phyloP scores from a whole-genome alignment of 805 yeast species.

The Cephaloascus fragrans region DNA sequence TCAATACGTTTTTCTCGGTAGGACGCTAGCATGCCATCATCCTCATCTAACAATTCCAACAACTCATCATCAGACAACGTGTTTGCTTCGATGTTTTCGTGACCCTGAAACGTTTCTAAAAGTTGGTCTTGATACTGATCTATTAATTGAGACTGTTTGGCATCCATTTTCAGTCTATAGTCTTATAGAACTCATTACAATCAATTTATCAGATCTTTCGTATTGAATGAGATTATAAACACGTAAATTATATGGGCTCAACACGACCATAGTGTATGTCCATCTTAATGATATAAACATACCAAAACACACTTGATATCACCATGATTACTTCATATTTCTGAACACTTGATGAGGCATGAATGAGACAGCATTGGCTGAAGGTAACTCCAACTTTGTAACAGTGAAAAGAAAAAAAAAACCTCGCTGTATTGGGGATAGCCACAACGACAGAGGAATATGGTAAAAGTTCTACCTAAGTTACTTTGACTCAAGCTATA shows the following conservation, averaged over 20 bases:
- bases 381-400: too few species aligned
- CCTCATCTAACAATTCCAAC: slow-evolving; percentile 42
- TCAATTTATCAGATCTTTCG: neutral
- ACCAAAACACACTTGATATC: neutral
- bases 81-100: slow-evolving; percentile 13
- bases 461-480: too few species aligned
- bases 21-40: slow-evolving; percentile 28
- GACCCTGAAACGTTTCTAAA: slow-evolving; percentile 13
- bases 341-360: too few species aligned
- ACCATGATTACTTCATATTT: neutral
- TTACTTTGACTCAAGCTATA: too few species aligned
- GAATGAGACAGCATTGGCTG: too few species aligned
- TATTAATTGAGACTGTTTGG: slow-evolving; percentile 19
- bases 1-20: slow-evolving; percentile 59
- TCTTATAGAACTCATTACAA: too few species aligned
- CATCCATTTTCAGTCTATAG: slow-evolving; percentile 19
- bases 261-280: neutral
- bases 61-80: slow-evolving; percentile 34
- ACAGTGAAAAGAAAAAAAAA: too few species aligned
- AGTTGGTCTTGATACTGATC: slow-evolving; percentile 36
- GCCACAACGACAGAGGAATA: too few species aligned
- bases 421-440: too few species aligned
- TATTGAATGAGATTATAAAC: neutral
- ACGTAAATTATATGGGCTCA: neutral
- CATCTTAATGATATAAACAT: too few species aligned